Evolutionary conservation across 2,329 filamentous ascomycete genomes (phyloP).

Genomic region (Ophiostoma sp.): DNA sequence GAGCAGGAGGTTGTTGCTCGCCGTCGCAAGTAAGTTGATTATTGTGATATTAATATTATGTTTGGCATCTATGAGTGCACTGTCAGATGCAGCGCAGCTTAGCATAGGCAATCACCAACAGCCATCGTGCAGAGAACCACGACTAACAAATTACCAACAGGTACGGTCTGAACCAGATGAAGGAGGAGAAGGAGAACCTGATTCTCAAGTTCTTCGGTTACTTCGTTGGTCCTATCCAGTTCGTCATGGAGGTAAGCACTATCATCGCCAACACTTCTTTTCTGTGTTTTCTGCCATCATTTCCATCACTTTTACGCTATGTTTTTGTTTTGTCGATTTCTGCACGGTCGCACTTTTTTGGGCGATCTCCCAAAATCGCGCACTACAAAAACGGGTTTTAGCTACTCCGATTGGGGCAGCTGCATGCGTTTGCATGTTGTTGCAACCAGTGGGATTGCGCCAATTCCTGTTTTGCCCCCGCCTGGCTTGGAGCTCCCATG

Average conservation of each 20-base stretch:
- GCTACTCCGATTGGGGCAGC: conserved; percentile 22
- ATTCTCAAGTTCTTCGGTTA: conserved; percentile 79
- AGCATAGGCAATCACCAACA: neutral
- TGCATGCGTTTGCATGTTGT: conserved; percentile 4
- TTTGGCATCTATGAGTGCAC: neutral
- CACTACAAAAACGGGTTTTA: conserved; percentile 11
- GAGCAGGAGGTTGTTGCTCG: conserved; percentile 64
- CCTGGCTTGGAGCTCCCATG: conserved; percentile 11
- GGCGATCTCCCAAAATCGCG: conserved; percentile 27
- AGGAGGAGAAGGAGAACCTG: conserved; percentile 84
- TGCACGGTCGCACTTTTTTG: neutral
- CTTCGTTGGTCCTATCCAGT: conserved; percentile 87
- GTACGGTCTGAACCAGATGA: conserved; percentile 79
- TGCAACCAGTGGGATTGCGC: conserved; percentile 15
- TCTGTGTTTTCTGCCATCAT: neutral
- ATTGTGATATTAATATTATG: neutral
- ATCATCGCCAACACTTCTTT: neutral
- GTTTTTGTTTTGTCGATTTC: neutral
- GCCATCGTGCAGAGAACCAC: neutral
- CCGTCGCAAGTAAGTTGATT: conserved; percentile 59
- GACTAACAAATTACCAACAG: conserved; percentile 11
- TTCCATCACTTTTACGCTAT: neutral
- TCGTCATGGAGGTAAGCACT: conserved; percentile 80
- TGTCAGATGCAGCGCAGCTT: neutral
- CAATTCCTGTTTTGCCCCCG: conserved; percentile 17